Percentiles rank a stretch among this genome's conserved stretches.
Conservation (phyloP, 768 basidiomycete genomes). For the Boletus tomentosulus region DNA sequence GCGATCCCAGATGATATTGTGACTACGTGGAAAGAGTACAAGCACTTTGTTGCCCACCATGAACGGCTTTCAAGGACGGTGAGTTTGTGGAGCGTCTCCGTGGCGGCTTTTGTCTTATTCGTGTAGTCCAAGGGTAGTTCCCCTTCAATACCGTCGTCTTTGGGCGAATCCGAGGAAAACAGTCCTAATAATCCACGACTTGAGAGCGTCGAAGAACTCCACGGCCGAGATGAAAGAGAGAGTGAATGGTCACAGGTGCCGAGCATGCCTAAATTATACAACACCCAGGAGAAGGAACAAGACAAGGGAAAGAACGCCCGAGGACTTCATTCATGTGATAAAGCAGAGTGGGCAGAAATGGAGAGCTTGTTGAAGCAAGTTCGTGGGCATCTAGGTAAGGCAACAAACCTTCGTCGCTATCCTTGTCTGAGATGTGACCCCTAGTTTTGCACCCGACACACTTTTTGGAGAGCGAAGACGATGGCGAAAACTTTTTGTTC, state of each 20-base stretch:
- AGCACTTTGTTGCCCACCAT: slow-evolving; percentile 74
- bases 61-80: slow-evolving; percentile 72
- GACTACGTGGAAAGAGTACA: slow-evolving; percentile 94
- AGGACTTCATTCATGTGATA: slow-evolving; percentile 69
- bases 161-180: slow-evolving; percentile 49
- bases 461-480: slow-evolving; percentile 92
- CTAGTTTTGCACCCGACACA: slow-evolving; percentile 81
- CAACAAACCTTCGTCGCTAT: background rate
- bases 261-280: slow-evolving; percentile 17
- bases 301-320: slow-evolving; percentile 37
- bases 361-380: slow-evolving; percentile 72
- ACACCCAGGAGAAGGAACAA: slow-evolving; percentile 36
- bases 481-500: slow-evolving; percentile 90
- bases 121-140: slow-evolving; percentile 41
- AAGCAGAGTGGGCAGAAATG: slow-evolving; percentile 87
- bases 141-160: slow-evolving; percentile 45
- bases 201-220: slow-evolving; percentile 17
- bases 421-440: background rate
- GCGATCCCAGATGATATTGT: slow-evolving; percentile 90
- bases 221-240: slow-evolving; percentile 16
- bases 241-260: slow-evolving; percentile 17
- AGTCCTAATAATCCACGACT: slow-evolving; percentile 7
- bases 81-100: slow-evolving; percentile 17
- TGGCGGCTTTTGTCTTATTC: slow-evolving; percentile 3
- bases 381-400: slow-evolving; percentile 82